Percentiles rank a stretch among this genome's conserved stretches.
Conservation (phyloP, 2,329 filamentous ascomycete species). For the Rutstroemia sp. region DNA sequence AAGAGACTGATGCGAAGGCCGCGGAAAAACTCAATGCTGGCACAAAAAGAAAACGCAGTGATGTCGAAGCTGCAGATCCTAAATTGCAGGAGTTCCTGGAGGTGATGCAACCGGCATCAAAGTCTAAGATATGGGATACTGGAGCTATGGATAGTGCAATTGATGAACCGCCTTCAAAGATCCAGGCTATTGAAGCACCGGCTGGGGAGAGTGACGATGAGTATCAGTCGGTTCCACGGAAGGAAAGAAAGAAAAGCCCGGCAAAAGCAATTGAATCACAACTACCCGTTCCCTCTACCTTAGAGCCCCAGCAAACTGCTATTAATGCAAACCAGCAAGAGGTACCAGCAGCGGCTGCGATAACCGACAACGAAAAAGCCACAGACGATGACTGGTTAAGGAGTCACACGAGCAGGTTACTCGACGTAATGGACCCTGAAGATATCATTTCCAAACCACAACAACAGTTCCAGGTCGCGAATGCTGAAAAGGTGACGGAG, state of each 20-base stretch:
- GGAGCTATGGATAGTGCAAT: conserved; percentile 36
- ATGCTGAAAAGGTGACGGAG: conserved; percentile 13
- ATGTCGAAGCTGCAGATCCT: conserved; percentile 55
- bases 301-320: no score
- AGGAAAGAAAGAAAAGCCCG: conserved; percentile 34
- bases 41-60: conserved; percentile 60
- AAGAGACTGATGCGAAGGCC: conserved; percentile 17
- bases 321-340: conserved; percentile 16
- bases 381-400: conserved; percentile 79
- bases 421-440: conserved; percentile 66
- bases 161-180: conserved; percentile 36
- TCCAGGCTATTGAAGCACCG: conserved; percentile 35
- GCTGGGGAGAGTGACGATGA: conserved; percentile 65
- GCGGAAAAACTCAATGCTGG: conserved; percentile 33
- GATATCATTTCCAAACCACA: conserved; percentile 22
- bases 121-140: conserved; percentile 55
- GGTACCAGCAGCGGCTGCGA: conserved; percentile 7
- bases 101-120: conserved; percentile 65
- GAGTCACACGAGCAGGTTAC: conserved; percentile 75
- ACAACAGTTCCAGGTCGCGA: conserved; percentile 11
- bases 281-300: not conserved
- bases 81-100: conserved; percentile 83
- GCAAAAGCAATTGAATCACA: conserved; percentile 7
- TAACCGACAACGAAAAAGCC: conserved; percentile 20
- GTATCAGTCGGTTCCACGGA: conserved; percentile 58